phyloP scores from a whole-genome alignment of 371 early-diverging fungal species.

The Mortierella sp. region DNA sequence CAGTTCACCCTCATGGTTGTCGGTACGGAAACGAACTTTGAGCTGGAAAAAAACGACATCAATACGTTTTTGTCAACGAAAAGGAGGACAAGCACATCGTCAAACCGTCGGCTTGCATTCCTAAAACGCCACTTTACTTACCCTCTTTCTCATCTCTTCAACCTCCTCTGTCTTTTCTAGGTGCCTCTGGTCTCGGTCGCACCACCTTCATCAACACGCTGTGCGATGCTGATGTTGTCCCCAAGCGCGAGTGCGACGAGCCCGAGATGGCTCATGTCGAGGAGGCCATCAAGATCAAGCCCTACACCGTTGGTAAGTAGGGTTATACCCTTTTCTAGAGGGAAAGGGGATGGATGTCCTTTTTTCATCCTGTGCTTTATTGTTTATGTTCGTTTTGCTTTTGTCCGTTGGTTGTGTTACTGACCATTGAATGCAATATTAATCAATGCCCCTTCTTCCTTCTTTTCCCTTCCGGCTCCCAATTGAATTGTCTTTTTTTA shows the following conservation, averaged over 20 bases:
- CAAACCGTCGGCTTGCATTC: background rate
- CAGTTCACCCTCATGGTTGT: conserved; percentile 98
- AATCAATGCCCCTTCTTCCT: background rate
- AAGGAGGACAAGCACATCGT: background rate
- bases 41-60: background rate
- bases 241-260: conserved; percentile 78
- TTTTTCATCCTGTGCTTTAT: background rate
- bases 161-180: conserved; percentile 55
- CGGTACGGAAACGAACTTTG: conserved; percentile 69
- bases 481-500: conserved; percentile 30
- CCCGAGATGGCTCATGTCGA: conserved; percentile 93
- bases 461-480: conserved; percentile 2
- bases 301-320: conserved; percentile 76
- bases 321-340: background rate
- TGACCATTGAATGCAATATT: background rate
- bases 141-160: background rate
- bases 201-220: conserved; percentile 99
- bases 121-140: background rate
- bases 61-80: background rate
- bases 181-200: conserved; percentile 96
- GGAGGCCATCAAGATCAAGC: conserved; percentile 93
- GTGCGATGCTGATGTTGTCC: conserved; percentile 83
- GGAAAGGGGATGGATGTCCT: background rate
- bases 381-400: background rate
- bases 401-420: conserved; percentile 11